Evolutionary conservation across 768 basidiomycete species (phyloP), one percentile per base, ranked within the genome.

Genomic region (Suillus tomentosus): DNA sequence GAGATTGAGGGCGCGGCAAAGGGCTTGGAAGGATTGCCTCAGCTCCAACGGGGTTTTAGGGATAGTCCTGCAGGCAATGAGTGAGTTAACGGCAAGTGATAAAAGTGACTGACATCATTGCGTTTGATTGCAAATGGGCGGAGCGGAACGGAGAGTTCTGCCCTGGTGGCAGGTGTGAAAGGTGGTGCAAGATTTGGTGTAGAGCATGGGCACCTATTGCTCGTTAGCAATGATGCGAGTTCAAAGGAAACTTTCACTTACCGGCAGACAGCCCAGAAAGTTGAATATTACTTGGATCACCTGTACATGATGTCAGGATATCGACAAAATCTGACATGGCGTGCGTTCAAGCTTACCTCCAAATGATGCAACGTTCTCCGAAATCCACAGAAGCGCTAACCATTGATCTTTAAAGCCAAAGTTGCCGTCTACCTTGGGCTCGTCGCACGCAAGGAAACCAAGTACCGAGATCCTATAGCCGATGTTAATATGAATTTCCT

Each of bases 321-420:
- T 9, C 5, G 7, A 13, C 37, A 15, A n/a, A 51, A n/a, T 55
- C 17, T 34, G 36, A 47, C n/a, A 37, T 40, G n/a, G 13, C n/a
- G 15, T 55, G n/a, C 37, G 2, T 7, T 24, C 37, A 48, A n/a
- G 0, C 77, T 61, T 70, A 85, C 90, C 91, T 73, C 91, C 92
- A 66, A 92, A 93, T 0, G 77, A 76, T 45, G 73, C 73, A 24
- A 93, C 90, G 68, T 92, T 90, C 19, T 83, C 83, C 54, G 79
- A 83, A 31, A 92, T 78, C 90, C 91, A 92, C 67, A 84, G 77
- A n/a, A 92, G 70, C 1, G 87, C 91, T 22, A 90, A 70, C 91
- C 91, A 92, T 69, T 90, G 90, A 69, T 93, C 91, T 74, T 92
- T 92, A 79, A 93, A 93, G 1, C 91, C 91, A 72, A 88, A 93